phyloP scores from a whole-genome alignment of 2,329 filamentous ascomycete species.

The Ceratocystis colombiana region DNA sequence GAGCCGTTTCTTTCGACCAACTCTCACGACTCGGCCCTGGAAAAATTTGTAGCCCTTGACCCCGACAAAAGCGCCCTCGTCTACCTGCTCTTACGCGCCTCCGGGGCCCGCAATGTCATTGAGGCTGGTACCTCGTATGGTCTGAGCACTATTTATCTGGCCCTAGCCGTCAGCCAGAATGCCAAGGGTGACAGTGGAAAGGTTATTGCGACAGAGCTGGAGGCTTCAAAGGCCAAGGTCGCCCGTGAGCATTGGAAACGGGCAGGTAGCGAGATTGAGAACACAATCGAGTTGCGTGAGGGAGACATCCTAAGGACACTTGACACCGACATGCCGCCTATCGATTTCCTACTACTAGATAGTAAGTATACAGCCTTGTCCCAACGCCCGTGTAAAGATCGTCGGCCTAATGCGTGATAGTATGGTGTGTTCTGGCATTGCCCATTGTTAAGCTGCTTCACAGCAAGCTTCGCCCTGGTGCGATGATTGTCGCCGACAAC shows the following conservation, averaged over 20 bases:
- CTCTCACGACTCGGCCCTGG: neutral
- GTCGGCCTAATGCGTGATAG: neutral
- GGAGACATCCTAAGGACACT: constrained; percentile 48
- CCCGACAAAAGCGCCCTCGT: constrained; percentile 48
- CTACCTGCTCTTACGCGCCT: constrained; percentile 44
- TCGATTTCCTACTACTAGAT: constrained; percentile 52
- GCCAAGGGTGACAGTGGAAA: constrained; percentile 4
- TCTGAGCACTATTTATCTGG: constrained; percentile 53
- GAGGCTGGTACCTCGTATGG: constrained; percentile 54
- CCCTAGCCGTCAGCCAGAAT: constrained; percentile 46
- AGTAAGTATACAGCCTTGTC: constrained; percentile 38
- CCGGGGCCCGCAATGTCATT: constrained; percentile 42
- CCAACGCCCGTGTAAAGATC: neutral
- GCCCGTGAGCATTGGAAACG: constrained; percentile 46
- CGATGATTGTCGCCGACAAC: constrained; percentile 44
- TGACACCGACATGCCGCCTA: constrained; percentile 37
- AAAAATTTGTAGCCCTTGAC: constrained; percentile 47
- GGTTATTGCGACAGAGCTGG: constrained; percentile 53
- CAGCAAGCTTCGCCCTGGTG: constrained; percentile 38
- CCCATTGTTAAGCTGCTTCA: constrained; percentile 42
- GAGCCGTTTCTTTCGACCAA: too few relatives aligned
- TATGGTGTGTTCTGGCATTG: constrained; percentile 35
- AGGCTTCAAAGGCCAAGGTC: constrained; percentile 41
- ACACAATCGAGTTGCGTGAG: constrained; percentile 46
- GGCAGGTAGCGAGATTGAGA: constrained; percentile 40